phyloP scores from a whole-genome alignment of 169 alveolate species.

The Prorocentrum cordatum region DNA sequence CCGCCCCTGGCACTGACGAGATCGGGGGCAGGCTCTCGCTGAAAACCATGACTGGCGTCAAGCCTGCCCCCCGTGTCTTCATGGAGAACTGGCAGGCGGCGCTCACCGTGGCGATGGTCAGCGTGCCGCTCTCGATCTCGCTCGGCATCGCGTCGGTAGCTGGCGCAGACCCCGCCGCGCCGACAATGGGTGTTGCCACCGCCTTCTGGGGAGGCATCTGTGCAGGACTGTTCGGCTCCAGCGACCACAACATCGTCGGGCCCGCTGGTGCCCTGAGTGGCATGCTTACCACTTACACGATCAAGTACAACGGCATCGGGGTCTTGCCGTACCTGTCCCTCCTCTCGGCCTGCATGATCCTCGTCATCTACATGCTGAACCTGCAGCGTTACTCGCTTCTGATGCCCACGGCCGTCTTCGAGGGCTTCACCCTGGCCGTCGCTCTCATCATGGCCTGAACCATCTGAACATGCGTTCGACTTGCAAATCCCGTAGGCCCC shows the following conservation, averaged over 20 bases:
- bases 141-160: conserved; percentile 44
- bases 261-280: conserved; percentile 62
- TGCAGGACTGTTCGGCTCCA: conserved; percentile 51
- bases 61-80: conserved; percentile 14
- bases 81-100: conserved; percentile 50
- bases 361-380: no score
- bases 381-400: no score
- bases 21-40: no score
- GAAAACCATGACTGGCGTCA: no score
- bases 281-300: conserved; percentile 33
- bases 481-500: no score
- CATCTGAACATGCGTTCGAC: no score
- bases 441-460: no score
- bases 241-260: conserved; percentile 50
- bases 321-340: no score
- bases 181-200: conserved; percentile 44
- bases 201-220: conserved; percentile 61
- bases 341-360: no score
- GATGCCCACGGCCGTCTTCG: no score
- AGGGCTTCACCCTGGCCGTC: no score
- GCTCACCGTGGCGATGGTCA: conserved; percentile 48
- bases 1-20: no score
- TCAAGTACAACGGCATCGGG: conserved; percentile 28
- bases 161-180: conserved; percentile 41
- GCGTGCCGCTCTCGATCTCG: conserved; percentile 51